A percentile compares a stretch with the other conserved stretches of the same genome.
These are phyloP conservation scores for Mollisiaceae sp. DNA, from an alignment of 2,329 filamentous ascomycete species.

Conservation along the genomic window DNA sequence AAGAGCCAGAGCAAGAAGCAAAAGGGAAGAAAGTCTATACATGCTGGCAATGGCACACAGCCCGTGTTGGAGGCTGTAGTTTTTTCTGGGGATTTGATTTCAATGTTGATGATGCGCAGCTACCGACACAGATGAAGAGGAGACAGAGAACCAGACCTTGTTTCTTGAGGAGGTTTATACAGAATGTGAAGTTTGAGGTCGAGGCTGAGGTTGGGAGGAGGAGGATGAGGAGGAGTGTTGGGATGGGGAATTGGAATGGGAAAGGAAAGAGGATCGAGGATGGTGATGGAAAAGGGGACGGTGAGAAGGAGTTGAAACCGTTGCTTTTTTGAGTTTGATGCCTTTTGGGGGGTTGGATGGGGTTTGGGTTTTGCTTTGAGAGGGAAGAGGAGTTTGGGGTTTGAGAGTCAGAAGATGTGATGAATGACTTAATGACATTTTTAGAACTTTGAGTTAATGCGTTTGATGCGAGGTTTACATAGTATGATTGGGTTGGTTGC, in stretches of 20 bases:
- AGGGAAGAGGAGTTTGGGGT: too few relatives aligned
- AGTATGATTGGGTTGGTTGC: background rate
- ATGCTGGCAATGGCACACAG: background rate
- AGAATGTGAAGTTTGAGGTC: background rate
- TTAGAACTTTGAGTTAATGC: too few relatives aligned
- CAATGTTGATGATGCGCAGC: background rate
- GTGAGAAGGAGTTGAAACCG: constrained; percentile 3
- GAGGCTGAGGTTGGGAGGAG: too few relatives aligned
- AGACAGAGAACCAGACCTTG: background rate
- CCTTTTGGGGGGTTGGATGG: too few relatives aligned
- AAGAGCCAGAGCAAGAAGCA: background rate
- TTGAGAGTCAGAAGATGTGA: too few relatives aligned
- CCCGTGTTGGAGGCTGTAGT: background rate
- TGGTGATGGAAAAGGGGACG: background rate
- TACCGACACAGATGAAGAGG: background rate
- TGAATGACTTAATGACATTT: too few relatives aligned
- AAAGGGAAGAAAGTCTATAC: background rate
- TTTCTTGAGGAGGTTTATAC: background rate
- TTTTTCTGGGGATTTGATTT: background rate
- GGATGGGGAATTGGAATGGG: background rate
- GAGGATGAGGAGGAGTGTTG: background rate
- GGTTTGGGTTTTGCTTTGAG: too few relatives aligned
- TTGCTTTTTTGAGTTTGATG: background rate
- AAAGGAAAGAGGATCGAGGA: background rate
- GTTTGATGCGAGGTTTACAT: too few relatives aligned